A percentile compares a stretch with the other conserved stretches of the same genome.
These are phyloP conservation scores for Pleurotus platypus DNA, from an alignment of 768 basidiomycete genomes.

Conservation along the genomic window DNA sequence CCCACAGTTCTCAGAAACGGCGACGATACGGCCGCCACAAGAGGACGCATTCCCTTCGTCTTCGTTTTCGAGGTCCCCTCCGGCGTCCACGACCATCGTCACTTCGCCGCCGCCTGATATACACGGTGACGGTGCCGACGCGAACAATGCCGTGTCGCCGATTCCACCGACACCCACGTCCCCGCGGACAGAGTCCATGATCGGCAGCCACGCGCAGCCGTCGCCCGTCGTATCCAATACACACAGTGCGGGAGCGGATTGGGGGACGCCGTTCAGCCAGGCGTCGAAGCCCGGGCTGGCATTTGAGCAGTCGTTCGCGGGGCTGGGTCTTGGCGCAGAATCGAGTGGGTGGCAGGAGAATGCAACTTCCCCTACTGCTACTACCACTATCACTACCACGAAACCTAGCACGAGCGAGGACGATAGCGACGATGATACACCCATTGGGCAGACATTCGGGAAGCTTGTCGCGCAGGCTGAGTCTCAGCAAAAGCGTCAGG, in stretches of 20 bases:
- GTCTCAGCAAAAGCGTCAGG: neutral
- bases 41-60: slow-evolving; percentile 20
- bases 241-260: slow-evolving; percentile 2
- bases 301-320: slow-evolving; percentile 32
- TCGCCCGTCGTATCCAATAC: slow-evolving; percentile 18
- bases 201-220: slow-evolving; percentile 24
- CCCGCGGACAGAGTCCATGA: neutral
- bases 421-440: slow-evolving; percentile 68
- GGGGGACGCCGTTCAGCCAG: slow-evolving; percentile 31
- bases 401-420: slow-evolving; percentile 30
- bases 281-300: slow-evolving; percentile 12
- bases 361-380: slow-evolving; percentile 9
- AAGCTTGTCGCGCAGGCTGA: slow-evolving; percentile 1
- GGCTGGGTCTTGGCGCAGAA: slow-evolving; percentile 34
- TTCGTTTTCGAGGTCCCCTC: slow-evolving; percentile 11
- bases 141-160: slow-evolving; percentile 21
- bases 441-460: slow-evolving; percentile 47
- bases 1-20: slow-evolving; percentile 37
- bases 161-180: slow-evolving; percentile 14
- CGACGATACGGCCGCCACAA: slow-evolving; percentile 35
- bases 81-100: slow-evolving; percentile 12
- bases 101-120: slow-evolving; percentile 1
- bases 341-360: slow-evolving; percentile 50
- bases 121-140: too few relatives aligned
- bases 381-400: too few relatives aligned